Base-by-base conservation (phyloP, 2,329 filamentous ascomycete genomes). In the Verticillium albo-atrum region DNA sequence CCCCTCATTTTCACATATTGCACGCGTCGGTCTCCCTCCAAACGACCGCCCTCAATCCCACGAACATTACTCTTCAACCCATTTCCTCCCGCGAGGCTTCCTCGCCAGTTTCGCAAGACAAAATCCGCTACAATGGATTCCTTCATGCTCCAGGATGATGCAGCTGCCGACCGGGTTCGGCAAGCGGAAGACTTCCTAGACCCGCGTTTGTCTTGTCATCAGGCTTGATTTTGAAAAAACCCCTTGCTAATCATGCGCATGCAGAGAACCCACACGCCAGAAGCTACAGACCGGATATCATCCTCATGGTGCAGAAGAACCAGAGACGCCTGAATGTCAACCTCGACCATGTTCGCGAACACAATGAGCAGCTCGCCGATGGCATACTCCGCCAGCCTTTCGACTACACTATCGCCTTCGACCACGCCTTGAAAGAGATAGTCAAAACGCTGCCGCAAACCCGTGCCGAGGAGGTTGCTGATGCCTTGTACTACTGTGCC, bases 401-500 rank as follows among this genome's bases (percentile, higher is more conserved):
- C 77, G 92, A 97, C 69, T 96, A 89, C 71, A 86, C 87, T 3
- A 81, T 92, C 63, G 92, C 94, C 58, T 98, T 99, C 76, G 91
- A 99, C 72, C 83, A 87, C 66, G 95, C 94, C 1, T 84, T 99
- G 62, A 96, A 95, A 71, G 88, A 95, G 64, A 89, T 97, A 57
- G 88, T 98, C 64, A 85, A 89, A 70, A 89, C 92, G 3, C 79
- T 97, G 32, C 88, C 89, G 12, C 87, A 90, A 68, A 86, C 90
- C 47, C 86, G 91, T 2, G 83, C 89, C 3, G 91, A 96, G 74
- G 88, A 86, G 1, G 83, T 86, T 51, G 87, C 89, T 30, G 93
- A 97, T 72, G 86, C 88, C 50, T 82, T 91, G 67, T 99, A 97
- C 77, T 98, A 99, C 74, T 97, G 95, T 70, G 95, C 95, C n/a